phyloP scores from a whole-genome alignment of 2,329 filamentous ascomycete genomes.

The Clarireedia homoeocarpa region DNA sequence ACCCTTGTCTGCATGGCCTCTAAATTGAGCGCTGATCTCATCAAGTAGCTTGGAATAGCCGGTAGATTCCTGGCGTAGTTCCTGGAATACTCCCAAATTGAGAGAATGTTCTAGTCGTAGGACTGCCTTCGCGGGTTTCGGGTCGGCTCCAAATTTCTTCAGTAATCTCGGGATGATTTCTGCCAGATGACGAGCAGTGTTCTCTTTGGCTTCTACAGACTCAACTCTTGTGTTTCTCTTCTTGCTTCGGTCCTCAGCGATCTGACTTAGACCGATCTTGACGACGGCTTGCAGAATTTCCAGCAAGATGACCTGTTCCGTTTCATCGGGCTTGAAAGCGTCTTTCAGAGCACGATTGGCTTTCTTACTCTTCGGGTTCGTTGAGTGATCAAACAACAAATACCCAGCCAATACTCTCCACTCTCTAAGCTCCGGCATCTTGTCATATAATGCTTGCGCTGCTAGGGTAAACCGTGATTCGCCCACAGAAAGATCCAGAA shows the following conservation, averaged over 20 bases:
- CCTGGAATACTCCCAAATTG: constrained; percentile 79
- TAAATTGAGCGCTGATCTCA: constrained; percentile 90
- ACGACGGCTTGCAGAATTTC: constrained; percentile 82
- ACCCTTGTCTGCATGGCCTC: constrained; percentile 78
- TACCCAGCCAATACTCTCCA: constrained; percentile 91
- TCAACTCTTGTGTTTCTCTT: constrained; percentile 49
- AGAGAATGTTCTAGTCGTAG: constrained; percentile 80
- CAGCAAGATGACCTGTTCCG: constrained; percentile 75
- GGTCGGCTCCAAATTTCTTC: constrained; percentile 87
- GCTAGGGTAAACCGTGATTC: constrained; percentile 83
- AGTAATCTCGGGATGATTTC: constrained; percentile 74
- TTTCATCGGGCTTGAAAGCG: constrained; percentile 25
- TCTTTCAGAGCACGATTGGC: constrained; percentile 43
- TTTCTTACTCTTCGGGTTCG: constrained; percentile 53
- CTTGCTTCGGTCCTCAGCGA: constrained; percentile 49
- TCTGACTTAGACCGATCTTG: constrained; percentile 60
- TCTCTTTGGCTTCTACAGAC: constrained; percentile 62
- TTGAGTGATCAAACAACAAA: constrained; percentile 83
- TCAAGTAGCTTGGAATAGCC: constrained; percentile 76
- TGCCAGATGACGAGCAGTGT: constrained; percentile 70
- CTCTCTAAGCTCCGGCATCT: constrained; percentile 69
- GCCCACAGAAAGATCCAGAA: constrained; percentile 52
- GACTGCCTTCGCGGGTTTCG: constrained; percentile 78
- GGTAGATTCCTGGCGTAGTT: constrained; percentile 77
- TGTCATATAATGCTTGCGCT: constrained; percentile 76